Conservation (phyloP, 1,284 basidiomycete species). For the Cystobasidium pallidum region DNA sequence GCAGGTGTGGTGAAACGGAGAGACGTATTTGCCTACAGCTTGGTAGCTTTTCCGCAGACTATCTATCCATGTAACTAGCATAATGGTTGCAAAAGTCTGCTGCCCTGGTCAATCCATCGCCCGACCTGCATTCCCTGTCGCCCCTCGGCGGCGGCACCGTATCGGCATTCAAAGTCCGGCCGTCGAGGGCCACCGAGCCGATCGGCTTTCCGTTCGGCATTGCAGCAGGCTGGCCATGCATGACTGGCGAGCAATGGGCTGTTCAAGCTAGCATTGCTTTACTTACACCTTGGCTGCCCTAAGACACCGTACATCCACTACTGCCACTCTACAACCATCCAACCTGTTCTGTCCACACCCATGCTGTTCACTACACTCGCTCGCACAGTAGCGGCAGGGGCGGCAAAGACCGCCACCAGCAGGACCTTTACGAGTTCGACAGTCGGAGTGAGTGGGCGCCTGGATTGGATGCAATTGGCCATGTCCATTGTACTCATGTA, state of each 20-base stretch:
- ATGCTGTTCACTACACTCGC: conserved; percentile 10
- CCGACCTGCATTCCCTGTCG: neutral
- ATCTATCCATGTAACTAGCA: no score
- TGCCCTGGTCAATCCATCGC: neutral
- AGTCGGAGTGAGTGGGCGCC: conserved; percentile 4
- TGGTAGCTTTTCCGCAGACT: no score
- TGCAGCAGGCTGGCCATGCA: no score
- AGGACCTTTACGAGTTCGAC: conserved; percentile 12
- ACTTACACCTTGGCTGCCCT: no score
- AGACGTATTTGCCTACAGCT: no score
- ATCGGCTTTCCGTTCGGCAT: conserved; percentile 3
- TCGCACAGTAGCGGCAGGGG: conserved; percentile 1
- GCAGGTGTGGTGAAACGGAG: conserved; percentile 38
- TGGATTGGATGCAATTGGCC: no score
- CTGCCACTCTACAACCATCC: neutral
- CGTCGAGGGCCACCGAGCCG: neutral
- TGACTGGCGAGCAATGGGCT: no score
- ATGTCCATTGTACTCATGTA: neutral
- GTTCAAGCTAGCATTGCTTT: no score
- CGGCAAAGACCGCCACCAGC: conserved; percentile 14
- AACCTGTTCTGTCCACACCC: neutral
- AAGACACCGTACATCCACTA: neutral
- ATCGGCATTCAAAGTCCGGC: neutral
- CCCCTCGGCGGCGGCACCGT: neutral
- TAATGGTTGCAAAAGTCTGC: neutral